Conservation (phyloP, 2,329 filamentous ascomycete genomes). For the Colletotrichum truncatum region DNA sequence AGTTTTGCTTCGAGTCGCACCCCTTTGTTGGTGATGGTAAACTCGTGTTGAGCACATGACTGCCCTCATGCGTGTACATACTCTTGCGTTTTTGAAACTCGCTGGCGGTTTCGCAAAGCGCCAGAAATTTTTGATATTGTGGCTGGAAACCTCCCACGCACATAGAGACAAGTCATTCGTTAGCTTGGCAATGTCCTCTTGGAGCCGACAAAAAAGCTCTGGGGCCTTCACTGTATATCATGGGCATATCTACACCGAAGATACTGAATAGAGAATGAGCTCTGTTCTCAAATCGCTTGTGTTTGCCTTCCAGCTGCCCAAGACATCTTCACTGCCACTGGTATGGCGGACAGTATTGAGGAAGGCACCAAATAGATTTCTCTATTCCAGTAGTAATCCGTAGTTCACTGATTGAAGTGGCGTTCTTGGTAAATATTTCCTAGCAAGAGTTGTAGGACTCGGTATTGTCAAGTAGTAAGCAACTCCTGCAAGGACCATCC, state of each 20-base stretch:
- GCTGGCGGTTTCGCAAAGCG: too few relatives aligned
- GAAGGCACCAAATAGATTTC: background rate
- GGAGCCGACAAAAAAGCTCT: conserved; percentile 33
- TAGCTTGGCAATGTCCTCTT: background rate
- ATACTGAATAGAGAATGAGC: conserved; percentile 38
- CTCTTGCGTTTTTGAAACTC: too few relatives aligned
- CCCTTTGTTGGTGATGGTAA: too few relatives aligned
- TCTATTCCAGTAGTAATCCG: too few relatives aligned
- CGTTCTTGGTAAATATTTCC: background rate
- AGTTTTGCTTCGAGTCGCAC: too few relatives aligned
- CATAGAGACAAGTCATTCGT: conserved; percentile 4
- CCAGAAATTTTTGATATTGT: background rate
- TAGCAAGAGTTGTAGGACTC: background rate
- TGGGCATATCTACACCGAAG: conserved; percentile 37
- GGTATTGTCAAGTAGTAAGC: background rate
- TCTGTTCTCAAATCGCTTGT: conserved; percentile 33
- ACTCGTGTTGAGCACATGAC: too few relatives aligned
- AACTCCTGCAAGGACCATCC: background rate
- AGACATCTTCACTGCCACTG: conserved; percentile 33
- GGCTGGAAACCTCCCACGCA: background rate
- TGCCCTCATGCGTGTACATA: too few relatives aligned
- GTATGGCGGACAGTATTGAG: background rate
- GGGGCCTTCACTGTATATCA: conserved; percentile 37
- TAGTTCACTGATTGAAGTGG: too few relatives aligned
- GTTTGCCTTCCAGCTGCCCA: conserved; percentile 36